A percentile compares a stretch with the other conserved stretches of the same genome.
phyloP scores from a whole-genome alignment of 306 rosid species.

The Lupinus albus region DNA sequence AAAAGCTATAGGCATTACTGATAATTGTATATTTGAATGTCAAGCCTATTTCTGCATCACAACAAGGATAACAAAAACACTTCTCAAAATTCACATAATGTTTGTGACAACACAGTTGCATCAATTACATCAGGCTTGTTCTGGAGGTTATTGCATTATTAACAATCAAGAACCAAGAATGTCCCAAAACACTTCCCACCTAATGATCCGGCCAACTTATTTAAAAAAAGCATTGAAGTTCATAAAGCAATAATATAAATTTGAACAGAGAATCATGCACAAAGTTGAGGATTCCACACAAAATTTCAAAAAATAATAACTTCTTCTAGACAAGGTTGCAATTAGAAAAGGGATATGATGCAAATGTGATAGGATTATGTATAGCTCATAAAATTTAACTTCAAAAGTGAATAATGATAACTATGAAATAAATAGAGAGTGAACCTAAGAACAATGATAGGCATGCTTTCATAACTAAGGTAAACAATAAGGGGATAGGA shows the following conservation, averaged over 20 bases:
- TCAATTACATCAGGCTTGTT: not conserved
- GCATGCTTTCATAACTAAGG: too few species aligned
- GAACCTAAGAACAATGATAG: not conserved
- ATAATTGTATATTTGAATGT: not conserved
- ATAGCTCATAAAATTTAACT: not conserved
- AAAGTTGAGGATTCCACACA: constrained; percentile 8
- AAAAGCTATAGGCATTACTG: not conserved
- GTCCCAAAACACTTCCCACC: not conserved
- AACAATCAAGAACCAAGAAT: not conserved
- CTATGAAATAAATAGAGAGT: not conserved
- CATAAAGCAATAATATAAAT: not conserved
- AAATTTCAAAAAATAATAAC: too few species aligned
- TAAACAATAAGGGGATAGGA: too few species aligned
- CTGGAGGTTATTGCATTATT: not conserved
- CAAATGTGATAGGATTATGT: not conserved
- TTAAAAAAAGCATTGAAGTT: not conserved
- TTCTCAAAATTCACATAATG: not conserved
- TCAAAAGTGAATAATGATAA: not conserved
- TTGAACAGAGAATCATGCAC: not conserved
- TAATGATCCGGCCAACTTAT: not conserved
- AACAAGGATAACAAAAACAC: not conserved
- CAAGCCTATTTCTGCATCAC: not conserved
- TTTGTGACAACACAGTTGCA: not conserved
- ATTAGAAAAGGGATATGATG: not conserved
- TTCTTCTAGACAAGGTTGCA: too few species aligned